Percentiles rank a stretch among this genome's conserved stretches.
Conservation (phyloP, 139 green algal species). For the Micractinium sp. region DNA sequence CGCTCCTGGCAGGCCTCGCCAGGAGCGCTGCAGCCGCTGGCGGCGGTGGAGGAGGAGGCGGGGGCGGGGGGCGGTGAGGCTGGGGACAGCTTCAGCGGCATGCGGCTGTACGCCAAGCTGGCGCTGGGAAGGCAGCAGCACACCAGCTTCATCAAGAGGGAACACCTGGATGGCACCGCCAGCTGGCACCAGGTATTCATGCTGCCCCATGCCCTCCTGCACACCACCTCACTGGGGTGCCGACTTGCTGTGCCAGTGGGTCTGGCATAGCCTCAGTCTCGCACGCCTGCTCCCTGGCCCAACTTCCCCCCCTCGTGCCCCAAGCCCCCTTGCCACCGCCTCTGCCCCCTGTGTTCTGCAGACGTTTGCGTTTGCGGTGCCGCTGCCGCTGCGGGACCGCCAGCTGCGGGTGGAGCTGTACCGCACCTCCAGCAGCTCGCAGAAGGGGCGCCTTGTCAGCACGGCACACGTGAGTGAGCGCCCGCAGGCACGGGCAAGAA, state of each 20-base stretch:
- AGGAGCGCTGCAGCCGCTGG: not conserved
- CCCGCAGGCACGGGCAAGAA: too few relatives aligned
- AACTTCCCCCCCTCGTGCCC: too few relatives aligned
- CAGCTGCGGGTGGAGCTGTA: constrained; percentile 38
- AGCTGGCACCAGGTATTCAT: constrained; percentile 12
- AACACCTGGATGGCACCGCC: not conserved
- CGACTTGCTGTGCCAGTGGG: too few relatives aligned
- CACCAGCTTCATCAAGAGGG: not conserved
- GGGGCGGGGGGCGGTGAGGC: not conserved
- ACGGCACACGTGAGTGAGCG: not conserved
- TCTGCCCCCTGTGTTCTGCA: not conserved
- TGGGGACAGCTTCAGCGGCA: not conserved
- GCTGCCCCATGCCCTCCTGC: too few relatives aligned
- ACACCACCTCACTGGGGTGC: too few relatives aligned
- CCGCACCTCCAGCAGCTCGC: constrained; percentile 19
- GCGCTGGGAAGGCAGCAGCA: constrained; percentile 34
- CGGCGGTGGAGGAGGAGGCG: not conserved
- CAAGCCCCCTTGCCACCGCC: too few relatives aligned
- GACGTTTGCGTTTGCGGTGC: constrained; percentile 37
- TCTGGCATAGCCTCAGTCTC: too few relatives aligned
- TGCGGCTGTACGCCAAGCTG: constrained; percentile 16
- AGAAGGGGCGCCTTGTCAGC: constrained; percentile 26
- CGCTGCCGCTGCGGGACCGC: constrained; percentile 32
- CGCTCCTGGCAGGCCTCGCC: too few relatives aligned
- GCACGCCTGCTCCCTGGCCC: not conserved